Conservation (phyloP, 2,329 filamentous ascomycete genomes). For the Sporothrix phasma region DNA sequence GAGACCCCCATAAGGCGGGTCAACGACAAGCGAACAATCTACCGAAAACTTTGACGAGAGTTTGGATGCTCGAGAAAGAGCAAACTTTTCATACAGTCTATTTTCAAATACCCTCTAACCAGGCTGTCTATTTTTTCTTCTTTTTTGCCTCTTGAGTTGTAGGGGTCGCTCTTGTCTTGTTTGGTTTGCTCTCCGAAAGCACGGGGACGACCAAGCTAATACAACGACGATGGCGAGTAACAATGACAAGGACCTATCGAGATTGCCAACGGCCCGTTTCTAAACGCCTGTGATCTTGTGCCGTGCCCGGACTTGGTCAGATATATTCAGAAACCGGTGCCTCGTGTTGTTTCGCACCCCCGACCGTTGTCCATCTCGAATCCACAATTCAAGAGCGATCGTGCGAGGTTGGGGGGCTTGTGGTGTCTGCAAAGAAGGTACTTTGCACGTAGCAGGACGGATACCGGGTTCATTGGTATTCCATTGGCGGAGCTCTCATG, state of each 20-base stretch:
- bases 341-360: background rate
- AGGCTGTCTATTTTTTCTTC: background rate
- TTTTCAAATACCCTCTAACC: background rate
- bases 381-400: background rate
- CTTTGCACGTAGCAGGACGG: too few relatives aligned
- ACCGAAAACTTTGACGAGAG: constrained; percentile 3
- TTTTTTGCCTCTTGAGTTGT: background rate
- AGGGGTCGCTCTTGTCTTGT: background rate
- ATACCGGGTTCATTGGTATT: too few relatives aligned
- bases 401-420: background rate
- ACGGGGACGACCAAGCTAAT: background rate
- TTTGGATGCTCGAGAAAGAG: background rate
- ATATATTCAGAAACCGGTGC: background rate
- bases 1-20: background rate
- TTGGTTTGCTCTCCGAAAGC: background rate
- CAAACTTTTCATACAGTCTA: too few relatives aligned
- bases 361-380: background rate
- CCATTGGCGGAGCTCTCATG: too few relatives aligned
- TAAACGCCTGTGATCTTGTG: background rate
- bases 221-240: background rate
- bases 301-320: background rate
- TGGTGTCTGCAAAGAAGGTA: too few relatives aligned
- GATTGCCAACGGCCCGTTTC: background rate
- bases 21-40: background rate
- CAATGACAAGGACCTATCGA: background rate